phyloP scores from a whole-genome alignment of 164 flowering plant genomes.

The Vitis rupestris region DNA sequence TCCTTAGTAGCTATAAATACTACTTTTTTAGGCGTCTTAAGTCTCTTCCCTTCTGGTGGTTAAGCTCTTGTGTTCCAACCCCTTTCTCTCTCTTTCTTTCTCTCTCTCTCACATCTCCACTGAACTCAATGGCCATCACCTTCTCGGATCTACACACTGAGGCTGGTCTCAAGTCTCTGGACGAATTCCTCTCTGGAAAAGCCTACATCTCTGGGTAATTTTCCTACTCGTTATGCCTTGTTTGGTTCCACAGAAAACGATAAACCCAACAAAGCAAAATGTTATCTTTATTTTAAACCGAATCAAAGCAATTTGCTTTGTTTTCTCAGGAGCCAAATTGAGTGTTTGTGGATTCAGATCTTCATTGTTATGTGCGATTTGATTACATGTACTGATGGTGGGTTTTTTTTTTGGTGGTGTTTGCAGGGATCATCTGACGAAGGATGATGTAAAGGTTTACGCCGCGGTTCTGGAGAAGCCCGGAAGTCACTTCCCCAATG shows the following conservation, averaged over 20 bases:
- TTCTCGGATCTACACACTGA: constrained; percentile 93
- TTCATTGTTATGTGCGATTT: background rate
- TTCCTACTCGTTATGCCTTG: background rate
- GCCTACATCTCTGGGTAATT: constrained; percentile 73
- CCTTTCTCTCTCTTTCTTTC: background rate
- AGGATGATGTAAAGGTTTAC: constrained; percentile 80
- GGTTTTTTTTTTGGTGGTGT: background rate
- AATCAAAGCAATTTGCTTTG: background rate
- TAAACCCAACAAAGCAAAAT: no score
- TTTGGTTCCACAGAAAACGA: background rate
- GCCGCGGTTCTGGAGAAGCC: constrained; percentile 64
- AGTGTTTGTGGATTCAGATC: background rate
- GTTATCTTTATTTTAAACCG: no score
- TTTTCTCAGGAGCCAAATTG: background rate
- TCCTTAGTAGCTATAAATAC: no score
- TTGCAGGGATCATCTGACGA: constrained; percentile 53
- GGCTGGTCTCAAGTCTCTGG: constrained; percentile 77
- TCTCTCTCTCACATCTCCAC: background rate
- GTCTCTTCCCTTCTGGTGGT: no score
- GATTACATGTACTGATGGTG: background rate
- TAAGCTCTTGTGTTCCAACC: no score
- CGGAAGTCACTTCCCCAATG: constrained; percentile 59
- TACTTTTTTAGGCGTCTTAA: no score
- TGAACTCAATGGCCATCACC: constrained; percentile 56
- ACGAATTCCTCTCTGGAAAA: constrained; percentile 67